Base-by-base conservation (phyloP, 805 yeast genomes). In the Starmerella riodocensis region DNA sequence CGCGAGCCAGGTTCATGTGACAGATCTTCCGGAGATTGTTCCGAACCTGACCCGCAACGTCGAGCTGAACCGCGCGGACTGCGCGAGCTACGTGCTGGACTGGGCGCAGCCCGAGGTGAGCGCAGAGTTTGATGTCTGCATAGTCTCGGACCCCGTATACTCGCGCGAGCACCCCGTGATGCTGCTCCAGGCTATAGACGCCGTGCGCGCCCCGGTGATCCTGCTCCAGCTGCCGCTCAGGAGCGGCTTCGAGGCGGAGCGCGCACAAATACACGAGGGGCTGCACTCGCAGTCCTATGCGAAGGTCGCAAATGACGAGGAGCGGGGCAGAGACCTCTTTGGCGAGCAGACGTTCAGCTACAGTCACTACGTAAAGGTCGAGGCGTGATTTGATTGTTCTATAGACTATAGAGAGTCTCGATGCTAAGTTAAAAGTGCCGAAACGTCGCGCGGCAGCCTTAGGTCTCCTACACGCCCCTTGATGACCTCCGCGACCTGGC, bases 61-160 rank as follows among this genome's bases (percentile, higher is more conserved):
- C 3, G 56, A 59, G 1, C 39, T 67, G n/a, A 86, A 86, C 54
- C 17, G 20, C 6, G 39, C 30, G 5, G 41, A 28, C 40, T 64
- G 51, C 5, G 39, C 46, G 3, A 76, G 71, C 0, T 65, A 61
- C 24, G 77, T 69, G 2, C 59, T 91, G 25, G 94, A 88, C 56
- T 88, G 98, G 98, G 62, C 73, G 1, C 53, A 71, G 23, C 85
- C 91, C 0, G 55, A 57, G 16, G 53, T 59, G 27, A 52, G 56
- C 4, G 51, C 34, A 23, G 40, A 56, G 31, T 83, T 70, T 55
- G 67, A 71, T 29, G 71, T 83, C 0, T 64, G 88, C 4, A 62
- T 91, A 0, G 59, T 84, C 4, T 79, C 94, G 17, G 98, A 88
- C 57, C 95, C 96, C 0, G 74, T 88, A 2, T 88, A 91, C 56